Evolutionary conservation across 441 rosid species (phyloP).

Genomic region (Erodium moschatum): DNA sequence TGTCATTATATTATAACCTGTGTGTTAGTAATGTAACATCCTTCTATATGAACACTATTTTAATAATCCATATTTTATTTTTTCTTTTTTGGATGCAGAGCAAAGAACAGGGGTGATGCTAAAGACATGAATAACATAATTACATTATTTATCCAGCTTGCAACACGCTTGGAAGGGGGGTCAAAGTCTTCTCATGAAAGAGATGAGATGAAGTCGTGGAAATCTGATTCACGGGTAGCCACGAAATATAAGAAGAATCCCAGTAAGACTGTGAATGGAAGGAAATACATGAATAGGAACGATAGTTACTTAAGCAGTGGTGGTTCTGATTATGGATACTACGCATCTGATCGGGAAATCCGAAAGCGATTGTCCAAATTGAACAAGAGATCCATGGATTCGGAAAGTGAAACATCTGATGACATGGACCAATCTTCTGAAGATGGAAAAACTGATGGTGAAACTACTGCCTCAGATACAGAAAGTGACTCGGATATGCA

Average conservation of each 20-base stretch:
- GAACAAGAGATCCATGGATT: slow-evolving; percentile 69
- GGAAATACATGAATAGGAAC: slow-evolving; percentile 61
- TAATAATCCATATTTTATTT: not conserved
- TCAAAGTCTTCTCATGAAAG: slow-evolving; percentile 69
- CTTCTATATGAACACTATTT: not conserved
- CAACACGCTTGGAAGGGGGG: slow-evolving; percentile 77
- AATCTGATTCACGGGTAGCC: slow-evolving; percentile 52
- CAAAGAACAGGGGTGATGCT: slow-evolving; percentile 62
- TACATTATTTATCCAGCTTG: slow-evolving; percentile 74
- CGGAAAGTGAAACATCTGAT: slow-evolving; percentile 92
- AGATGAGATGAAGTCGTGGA: slow-evolving; percentile 77
- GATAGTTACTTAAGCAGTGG: slow-evolving; percentile 37
- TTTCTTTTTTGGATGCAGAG: slow-evolving; percentile 39
- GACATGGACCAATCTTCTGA: slow-evolving; percentile 60
- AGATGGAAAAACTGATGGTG: slow-evolving; percentile 53
- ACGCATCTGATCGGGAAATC: slow-evolving; percentile 87
- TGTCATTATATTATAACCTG: too few relatives aligned
- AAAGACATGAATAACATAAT: slow-evolving; percentile 72
- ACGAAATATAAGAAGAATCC: slow-evolving; percentile 59
- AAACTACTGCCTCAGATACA: slow-evolving; percentile 65
- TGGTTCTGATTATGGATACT: slow-evolving; percentile 54
- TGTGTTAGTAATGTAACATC: too few relatives aligned
- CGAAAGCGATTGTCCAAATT: slow-evolving; percentile 77
- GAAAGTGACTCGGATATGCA: slow-evolving; percentile 77
- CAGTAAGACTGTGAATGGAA: slow-evolving; percentile 43